phyloP scores from a whole-genome alignment of 2,329 filamentous ascomycete species.

The Colletotrichum sidae region DNA sequence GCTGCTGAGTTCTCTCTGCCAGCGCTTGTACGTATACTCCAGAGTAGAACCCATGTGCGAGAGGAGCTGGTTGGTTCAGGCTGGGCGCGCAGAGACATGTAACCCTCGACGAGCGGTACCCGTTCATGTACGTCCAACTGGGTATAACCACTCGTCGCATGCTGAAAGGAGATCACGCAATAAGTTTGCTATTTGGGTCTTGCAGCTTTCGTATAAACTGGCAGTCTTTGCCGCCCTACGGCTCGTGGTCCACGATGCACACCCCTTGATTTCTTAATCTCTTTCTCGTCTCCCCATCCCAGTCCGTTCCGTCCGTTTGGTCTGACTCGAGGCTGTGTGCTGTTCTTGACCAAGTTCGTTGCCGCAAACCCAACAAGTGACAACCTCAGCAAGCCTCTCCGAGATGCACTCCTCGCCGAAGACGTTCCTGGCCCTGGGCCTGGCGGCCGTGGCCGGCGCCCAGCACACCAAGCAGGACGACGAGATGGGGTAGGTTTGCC shows the following conservation, averaged over 20 bases:
- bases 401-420: slow-evolving; percentile 25
- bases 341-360: not conserved
- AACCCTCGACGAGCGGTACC: not conserved
- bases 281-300: not conserved
- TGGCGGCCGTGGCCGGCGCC: slow-evolving; percentile 18
- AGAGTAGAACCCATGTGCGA: not conserved
- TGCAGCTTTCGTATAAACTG: slow-evolving; percentile 30
- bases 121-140: not conserved
- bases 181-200: no score
- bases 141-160: no score
- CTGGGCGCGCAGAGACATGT: slow-evolving; percentile 9
- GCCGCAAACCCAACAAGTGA: slow-evolving; percentile 6
- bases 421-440: slow-evolving; percentile 23
- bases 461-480: slow-evolving; percentile 32
- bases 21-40: no score
- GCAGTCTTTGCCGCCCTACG: slow-evolving; percentile 17
- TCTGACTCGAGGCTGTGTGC: slow-evolving; percentile 7
- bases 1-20: not conserved
- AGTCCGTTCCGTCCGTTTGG: slow-evolving; percentile 5
- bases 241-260: slow-evolving; percentile 14
- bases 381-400: not conserved
- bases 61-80: slow-evolving; percentile 23
- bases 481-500: slow-evolving; percentile 36
- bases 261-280: slow-evolving; percentile 28
- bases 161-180: no score